Evolutionary conservation across 1,284 basidiomycete genomes (phyloP), one percentile per base, ranked within the genome.

Genomic region (Ustilago trichophora): DNA sequence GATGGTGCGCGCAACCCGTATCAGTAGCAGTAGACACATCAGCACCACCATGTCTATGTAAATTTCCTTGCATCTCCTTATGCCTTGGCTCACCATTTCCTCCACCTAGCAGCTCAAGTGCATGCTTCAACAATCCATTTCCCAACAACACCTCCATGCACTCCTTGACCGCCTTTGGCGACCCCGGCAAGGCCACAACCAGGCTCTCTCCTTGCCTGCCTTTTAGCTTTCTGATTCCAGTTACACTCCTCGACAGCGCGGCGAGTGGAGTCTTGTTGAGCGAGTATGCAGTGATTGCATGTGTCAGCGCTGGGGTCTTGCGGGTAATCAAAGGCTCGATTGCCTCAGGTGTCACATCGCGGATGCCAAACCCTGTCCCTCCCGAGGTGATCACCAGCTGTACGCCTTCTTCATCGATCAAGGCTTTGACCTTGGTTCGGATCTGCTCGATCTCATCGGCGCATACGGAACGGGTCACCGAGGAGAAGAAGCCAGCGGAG

Each of bases 301-400:
- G 90, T 0, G 91, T 88, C n/a, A 94, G 83, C 2, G 90, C 91
- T 0, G 91, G 83, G 1, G 91, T 91, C 38, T 87, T 85, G 5
- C 90, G 87, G 56, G 90, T 87, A 27, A 93, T 85, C 16, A 93
- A 82, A 0, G 88, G 86, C 11, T 84, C 82, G 41, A 93, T 85
- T 0, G 91, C 90, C 85, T 93, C 91, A 33, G 91, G 91, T 6
- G 91, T 93, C 32, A 84, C 82, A 81, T 93, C 92, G 56, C 89
- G 84, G 27, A 86, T 83, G 3, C 91, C 90, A 75, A 93, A 92
- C 5, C 92, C 92, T 0, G 92, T 94, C 2, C 92, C 92, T 10
- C 92, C 92, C 0, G 89, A 90, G 4, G 91, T 91, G 55, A 93
- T 83, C 21, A 77, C 56, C 19, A 77, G 44, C 6, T 66, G 45